Base-by-base conservation (phyloP, 495 filamentous ascomycete genomes). In the Parathielavia appendiculata region DNA sequence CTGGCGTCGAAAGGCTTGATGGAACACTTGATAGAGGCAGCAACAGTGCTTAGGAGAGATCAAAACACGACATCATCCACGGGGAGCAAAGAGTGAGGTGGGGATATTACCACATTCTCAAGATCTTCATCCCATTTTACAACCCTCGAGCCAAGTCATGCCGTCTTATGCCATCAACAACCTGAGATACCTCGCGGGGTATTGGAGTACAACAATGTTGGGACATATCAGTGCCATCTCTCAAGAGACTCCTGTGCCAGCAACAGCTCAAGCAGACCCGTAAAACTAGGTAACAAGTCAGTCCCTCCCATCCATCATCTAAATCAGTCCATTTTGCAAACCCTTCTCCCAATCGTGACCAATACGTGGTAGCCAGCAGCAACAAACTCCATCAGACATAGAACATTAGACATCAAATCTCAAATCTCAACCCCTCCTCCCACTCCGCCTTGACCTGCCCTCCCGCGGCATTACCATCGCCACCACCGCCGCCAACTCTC, bases 381-480 rank as follows among this genome's bases (percentile, higher is more conserved):
- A 35, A 6, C 30, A 32, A 1, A 32, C 22, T 8, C 13, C 23
- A 23, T 16, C 35, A 23, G 11, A 9, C 41, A 23, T 46, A 2
- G 7, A 8, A 48, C n/a, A 14, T 2, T 1, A n/a, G 11, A 22
- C 8, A 9, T 13, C 23, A 36, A 6, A 43, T 12, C 10, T 30
- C 41, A 47, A 58, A 49, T 23, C 39, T 38, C 56, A 32, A 56
- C 20, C 59, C 59, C 5, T 52, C 26, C 13, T 67, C 71, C 69
- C 69, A 71, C 60, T 77, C 75, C 30, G 59, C 66, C 59, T 77
- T 76, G 26, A 77, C 63, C 45, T 1, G 10, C 17, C 20, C 39
- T 16, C 32, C 6, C 23, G 23, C 51, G 44, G n/a, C 34, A 44
- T 4, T 36, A 38, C 50, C 50, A 30, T 10, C n/a, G 11, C 49